phyloP scores from a whole-genome alignment of 139 green algal genomes.

The Mesotaenium endlicherianum region DNA sequence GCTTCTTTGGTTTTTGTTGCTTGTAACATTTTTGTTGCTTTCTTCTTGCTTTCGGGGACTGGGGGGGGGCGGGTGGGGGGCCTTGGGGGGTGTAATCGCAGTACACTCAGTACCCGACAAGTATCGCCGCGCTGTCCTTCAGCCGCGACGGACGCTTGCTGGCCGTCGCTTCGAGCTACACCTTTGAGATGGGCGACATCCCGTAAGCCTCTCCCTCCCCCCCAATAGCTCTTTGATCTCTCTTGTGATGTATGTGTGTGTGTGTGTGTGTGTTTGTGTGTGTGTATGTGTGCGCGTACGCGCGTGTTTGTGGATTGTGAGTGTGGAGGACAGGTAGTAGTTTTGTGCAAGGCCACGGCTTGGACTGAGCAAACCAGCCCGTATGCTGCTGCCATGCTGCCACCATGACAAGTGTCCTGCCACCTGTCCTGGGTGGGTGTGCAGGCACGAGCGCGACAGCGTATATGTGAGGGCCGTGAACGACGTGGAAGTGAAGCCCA shows the following conservation, averaged over 20 bases:
- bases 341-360: background rate
- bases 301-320: no score
- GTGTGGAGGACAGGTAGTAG: no score
- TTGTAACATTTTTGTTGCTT: no score
- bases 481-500: slow-evolving; percentile 75
- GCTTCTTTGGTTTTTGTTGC: no score
- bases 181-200: slow-evolving; percentile 70
- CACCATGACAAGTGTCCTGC: background rate
- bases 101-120: slow-evolving; percentile 72
- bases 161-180: slow-evolving; percentile 84
- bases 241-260: background rate
- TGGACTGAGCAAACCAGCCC: background rate
- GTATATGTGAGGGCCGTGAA: slow-evolving; percentile 73
- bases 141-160: slow-evolving; percentile 65
- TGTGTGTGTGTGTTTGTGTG: no score
- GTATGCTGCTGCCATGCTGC: background rate
- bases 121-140: slow-evolving; percentile 81
- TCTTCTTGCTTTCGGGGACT: no score
- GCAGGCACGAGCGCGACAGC: slow-evolving; percentile 53
- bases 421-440: background rate
- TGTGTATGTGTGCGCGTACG: no score
- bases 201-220: slow-evolving; percentile 10
- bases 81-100: no score
- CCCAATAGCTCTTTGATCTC: background rate
- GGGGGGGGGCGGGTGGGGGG: no score